These are phyloP conservation scores for Amphirosellinia nigrospora DNA, from an alignment of 495 filamentous ascomycete genomes.

Conservation along the genomic window DNA sequence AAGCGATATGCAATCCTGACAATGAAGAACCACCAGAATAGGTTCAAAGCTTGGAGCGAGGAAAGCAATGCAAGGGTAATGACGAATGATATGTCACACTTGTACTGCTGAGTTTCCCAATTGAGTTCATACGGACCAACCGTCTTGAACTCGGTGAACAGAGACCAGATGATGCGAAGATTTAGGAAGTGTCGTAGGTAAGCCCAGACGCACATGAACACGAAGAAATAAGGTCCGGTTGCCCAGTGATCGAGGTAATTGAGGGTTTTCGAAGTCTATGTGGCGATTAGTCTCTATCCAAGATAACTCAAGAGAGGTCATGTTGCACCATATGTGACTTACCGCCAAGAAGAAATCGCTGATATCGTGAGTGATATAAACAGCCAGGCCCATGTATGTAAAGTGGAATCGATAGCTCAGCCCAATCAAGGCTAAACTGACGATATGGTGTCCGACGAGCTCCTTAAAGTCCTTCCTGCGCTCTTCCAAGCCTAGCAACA, in stretches of 20 bases:
- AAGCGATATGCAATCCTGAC: slow-evolving; percentile 70
- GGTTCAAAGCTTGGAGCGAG: slow-evolving; percentile 77
- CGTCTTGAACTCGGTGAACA: slow-evolving; percentile 85
- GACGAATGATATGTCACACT: slow-evolving; percentile 75
- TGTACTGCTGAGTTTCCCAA: slow-evolving; percentile 85
- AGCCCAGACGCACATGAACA: slow-evolving; percentile 86
- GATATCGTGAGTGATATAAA: slow-evolving; percentile 96
- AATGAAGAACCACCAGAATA: slow-evolving; percentile 89
- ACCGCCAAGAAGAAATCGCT: slow-evolving; percentile 97
- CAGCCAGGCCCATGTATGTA: slow-evolving; percentile 94
- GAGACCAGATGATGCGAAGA: slow-evolving; percentile 81
- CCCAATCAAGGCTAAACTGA: slow-evolving; percentile 85
- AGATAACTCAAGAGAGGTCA: background rate
- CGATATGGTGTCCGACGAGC: slow-evolving; percentile 91
- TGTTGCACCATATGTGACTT: slow-evolving; percentile 47
- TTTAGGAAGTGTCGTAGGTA: slow-evolving; percentile 95
- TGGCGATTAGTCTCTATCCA: slow-evolving; percentile 2
- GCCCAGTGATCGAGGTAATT: slow-evolving; percentile 87
- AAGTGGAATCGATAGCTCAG: slow-evolving; percentile 98
- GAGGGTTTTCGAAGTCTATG: slow-evolving; percentile 86
- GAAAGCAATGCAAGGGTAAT: slow-evolving; percentile 76
- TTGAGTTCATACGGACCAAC: slow-evolving; percentile 87
- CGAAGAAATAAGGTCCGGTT: slow-evolving; percentile 79
- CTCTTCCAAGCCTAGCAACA: slow-evolving; percentile 89
- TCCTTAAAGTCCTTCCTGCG: slow-evolving; percentile 96